A percentile compares a stretch with the other conserved stretches of the same genome.
Evolutionary conservation across 805 yeast species (phyloP).

Genomic region (Crinitomyces ghanaensis): DNA sequence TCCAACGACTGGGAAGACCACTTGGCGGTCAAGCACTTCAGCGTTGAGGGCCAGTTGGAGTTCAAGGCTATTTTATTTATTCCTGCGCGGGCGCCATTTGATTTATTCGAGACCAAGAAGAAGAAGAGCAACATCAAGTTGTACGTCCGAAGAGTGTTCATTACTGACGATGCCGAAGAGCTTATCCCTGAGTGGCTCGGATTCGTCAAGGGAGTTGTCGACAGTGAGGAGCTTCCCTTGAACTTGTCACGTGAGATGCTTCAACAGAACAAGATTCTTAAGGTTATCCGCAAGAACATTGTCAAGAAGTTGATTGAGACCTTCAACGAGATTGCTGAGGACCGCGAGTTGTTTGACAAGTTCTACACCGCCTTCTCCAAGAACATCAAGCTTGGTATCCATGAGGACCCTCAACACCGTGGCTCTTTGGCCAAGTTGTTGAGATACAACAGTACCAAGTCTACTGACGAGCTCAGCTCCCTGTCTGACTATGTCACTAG

Average conservation of each 20-base stretch:
- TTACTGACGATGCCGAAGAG: slow-evolving; percentile 99
- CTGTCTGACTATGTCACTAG: slow-evolving; percentile 95
- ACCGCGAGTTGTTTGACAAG: slow-evolving; percentile 94
- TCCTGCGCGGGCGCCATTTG: slow-evolving; percentile 99
- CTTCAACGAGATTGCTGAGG: slow-evolving; percentile 99
- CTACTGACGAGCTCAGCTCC: slow-evolving; percentile 87
- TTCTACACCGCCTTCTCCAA: slow-evolving; percentile 96
- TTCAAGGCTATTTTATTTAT: slow-evolving; percentile 94
- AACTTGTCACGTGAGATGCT: slow-evolving; percentile 99
- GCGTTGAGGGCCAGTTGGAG: slow-evolving; percentile 99
- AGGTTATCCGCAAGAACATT: slow-evolving; percentile 98
- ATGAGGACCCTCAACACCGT: slow-evolving; percentile 98
- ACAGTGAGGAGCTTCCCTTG: slow-evolving; percentile 98
- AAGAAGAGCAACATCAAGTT: slow-evolving; percentile 98
- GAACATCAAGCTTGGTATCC: slow-evolving; percentile 97
- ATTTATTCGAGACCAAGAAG: slow-evolving; percentile 95
- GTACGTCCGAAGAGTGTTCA: slow-evolving; percentile 98
- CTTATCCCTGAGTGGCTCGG: slow-evolving; percentile 98
- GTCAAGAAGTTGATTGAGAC: slow-evolving; percentile 97
- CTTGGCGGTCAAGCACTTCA: slow-evolving; percentile 97
- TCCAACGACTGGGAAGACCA: slow-evolving; percentile 99
- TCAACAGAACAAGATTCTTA: slow-evolving; percentile 99
- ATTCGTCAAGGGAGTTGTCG: slow-evolving; percentile 98
- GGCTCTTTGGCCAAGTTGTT: slow-evolving; percentile 86
- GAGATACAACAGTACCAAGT: slow-evolving; percentile 95